Evolutionary conservation across 805 yeast species (phyloP).

Genomic region (Yamadazyma phyllophila): DNA sequence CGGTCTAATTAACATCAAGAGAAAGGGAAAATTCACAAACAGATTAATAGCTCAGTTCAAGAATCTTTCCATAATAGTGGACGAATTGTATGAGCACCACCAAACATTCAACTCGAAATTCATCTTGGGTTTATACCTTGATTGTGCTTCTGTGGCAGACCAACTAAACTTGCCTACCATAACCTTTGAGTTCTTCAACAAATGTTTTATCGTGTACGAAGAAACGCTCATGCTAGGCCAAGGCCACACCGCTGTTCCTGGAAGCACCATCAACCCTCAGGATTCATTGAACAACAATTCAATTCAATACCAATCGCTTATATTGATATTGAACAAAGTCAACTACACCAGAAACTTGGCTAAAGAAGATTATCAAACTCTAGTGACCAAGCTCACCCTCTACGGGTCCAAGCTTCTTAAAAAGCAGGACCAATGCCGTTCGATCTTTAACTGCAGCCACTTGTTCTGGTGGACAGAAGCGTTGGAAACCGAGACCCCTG

Average conservation of each 20-base stretch:
- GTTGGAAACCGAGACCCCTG: slow-evolving; percentile 27
- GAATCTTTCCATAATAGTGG: slow-evolving; percentile 64
- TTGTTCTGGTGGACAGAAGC: slow-evolving; percentile 88
- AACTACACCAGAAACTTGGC: slow-evolving; percentile 43
- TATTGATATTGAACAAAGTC: slow-evolving; percentile 46
- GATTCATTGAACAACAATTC: slow-evolving; percentile 46
- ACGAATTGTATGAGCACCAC: slow-evolving; percentile 55
- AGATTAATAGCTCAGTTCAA: slow-evolving; percentile 60
- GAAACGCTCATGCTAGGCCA: slow-evolving; percentile 40
- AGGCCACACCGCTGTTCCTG: slow-evolving; percentile 2
- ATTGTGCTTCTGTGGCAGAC: slow-evolving; percentile 76
- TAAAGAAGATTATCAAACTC: slow-evolving; percentile 70
- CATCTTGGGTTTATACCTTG: slow-evolving; percentile 53
- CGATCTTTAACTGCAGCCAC: slow-evolving; percentile 85
- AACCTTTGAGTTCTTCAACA: slow-evolving; percentile 84
- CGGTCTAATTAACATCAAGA: slow-evolving; percentile 33
- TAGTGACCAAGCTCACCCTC: slow-evolving; percentile 81
- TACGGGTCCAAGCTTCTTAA: slow-evolving; percentile 86
- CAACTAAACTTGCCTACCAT: slow-evolving; percentile 69
- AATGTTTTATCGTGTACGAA: slow-evolving; percentile 83
- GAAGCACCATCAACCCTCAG: slow-evolving; percentile 26
- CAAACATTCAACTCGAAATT: slow-evolving; percentile 30
- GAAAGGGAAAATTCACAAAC: slow-evolving; percentile 20
- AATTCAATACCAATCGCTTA: slow-evolving; percentile 47
- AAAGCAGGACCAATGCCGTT: slow-evolving; percentile 92